Evolutionary conservation across 306 rosid genomes (phyloP), one percentile per base, ranked within the genome.

Genomic region (Dryas drummondii): DNA sequence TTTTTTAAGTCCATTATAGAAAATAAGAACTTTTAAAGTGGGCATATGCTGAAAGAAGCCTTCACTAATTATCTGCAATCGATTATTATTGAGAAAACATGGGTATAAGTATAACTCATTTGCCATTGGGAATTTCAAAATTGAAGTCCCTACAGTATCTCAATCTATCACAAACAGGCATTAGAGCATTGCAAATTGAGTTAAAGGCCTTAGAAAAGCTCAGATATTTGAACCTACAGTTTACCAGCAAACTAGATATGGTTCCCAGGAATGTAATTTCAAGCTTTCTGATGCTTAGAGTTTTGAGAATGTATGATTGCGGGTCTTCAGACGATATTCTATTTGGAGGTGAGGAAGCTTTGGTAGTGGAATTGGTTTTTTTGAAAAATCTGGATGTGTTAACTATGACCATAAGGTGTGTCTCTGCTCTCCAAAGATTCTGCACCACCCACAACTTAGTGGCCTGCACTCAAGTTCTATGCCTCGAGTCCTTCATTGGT

Each of bases 41-140:
- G 62, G 62, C 62, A 57, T 57, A 57, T 19, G 62, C 37, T 57
- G 62, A 57, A 57, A 57, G 62, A 57, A 57, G 62, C 40, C 62
- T 57, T 22, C 62, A 57, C 41, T 5, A 22, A 57, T 57, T 22
- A 57, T 57, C 37, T 57, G 17, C 32, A 56, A 17, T 17, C 37
- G 37, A 56, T 56, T 56, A 56, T 56, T 19, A 56, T 32, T 56
- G 9, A 10, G 62, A 57, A 57, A 57, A 57, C 63, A 26, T 22
- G 63, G 63, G 64, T 58, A 4, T 58, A 58, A 58, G 22, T 22
- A 22, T 22, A 22, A 22, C 9, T 2, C 64, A 58, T 58, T 11
- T 58, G 64, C 42, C 64, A 26, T 4, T 2, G 40, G 64, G 16
- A 1, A 58, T 58, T 9, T 58, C 42, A 26, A 58, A 26, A 26